phyloP scores from a whole-genome alignment of 306 rosid genomes.

The Comarum palustre region DNA sequence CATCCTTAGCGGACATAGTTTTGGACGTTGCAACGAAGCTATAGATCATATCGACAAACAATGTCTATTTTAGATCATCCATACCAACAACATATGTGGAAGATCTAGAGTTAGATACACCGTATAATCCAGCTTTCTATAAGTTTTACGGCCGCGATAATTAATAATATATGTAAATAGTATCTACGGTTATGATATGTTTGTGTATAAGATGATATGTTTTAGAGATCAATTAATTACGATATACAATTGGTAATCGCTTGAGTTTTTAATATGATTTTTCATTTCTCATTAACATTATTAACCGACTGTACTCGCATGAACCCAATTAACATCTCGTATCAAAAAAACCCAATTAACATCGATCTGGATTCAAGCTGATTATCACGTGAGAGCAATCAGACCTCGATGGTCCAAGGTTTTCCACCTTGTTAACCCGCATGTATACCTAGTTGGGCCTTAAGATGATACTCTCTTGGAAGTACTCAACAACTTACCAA shows the following conservation, averaged over 20 bases:
- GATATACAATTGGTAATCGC: background rate
- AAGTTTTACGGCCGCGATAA: background rate
- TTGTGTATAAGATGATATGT: background rate
- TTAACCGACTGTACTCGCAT: too few relatives aligned
- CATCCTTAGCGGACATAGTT: slow-evolving; percentile 6
- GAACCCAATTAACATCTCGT: too few relatives aligned
- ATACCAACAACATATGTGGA: background rate
- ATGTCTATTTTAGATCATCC: background rate
- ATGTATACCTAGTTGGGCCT: too few relatives aligned
- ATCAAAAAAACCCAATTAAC: too few relatives aligned
- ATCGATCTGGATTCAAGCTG: too few relatives aligned
- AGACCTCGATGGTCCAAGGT: too few relatives aligned
- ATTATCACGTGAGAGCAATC: too few relatives aligned
- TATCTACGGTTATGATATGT: background rate
- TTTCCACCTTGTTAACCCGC: too few relatives aligned
- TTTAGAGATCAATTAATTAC: background rate
- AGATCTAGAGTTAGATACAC: background rate
- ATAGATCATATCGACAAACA: too few relatives aligned
- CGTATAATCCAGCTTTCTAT: background rate
- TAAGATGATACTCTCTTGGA: too few relatives aligned
- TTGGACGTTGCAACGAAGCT: background rate
- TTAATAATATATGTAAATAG: background rate
- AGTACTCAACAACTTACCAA: too few relatives aligned
- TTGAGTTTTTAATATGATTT: background rate
- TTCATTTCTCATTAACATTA: background rate